A percentile compares a stretch with the other conserved stretches of the same genome.
Conservation (phyloP, 202 grass and related monocot genomes). For the Saccharum hybrid region DNA sequence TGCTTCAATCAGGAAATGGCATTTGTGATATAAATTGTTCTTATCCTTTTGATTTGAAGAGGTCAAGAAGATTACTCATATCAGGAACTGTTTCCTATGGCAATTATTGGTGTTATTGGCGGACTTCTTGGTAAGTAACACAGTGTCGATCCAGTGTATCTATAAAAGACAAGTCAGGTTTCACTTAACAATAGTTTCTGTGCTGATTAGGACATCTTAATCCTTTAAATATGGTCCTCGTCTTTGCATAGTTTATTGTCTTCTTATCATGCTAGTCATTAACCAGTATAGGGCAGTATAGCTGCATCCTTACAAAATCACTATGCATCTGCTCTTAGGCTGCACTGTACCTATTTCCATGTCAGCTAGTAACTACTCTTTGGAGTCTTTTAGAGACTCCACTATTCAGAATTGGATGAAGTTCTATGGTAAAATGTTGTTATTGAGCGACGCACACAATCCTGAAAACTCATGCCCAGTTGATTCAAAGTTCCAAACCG, state of each 20-base stretch:
- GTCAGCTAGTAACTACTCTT: constrained; percentile 12
- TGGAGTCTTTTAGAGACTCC: neutral
- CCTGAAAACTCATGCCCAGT: constrained; percentile 17
- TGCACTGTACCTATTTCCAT: constrained; percentile 18
- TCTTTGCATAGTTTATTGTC: constrained; percentile 8
- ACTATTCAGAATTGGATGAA: constrained; percentile 31
- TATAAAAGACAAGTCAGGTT: constrained; percentile 20
- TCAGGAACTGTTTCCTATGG: constrained; percentile 94
- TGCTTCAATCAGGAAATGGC: constrained; percentile 20
- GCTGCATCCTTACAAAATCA: constrained; percentile 9
- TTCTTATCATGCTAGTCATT: neutral
- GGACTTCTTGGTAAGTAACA: constrained; percentile 83
- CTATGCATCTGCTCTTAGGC: neutral
- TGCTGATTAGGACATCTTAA: constrained; percentile 9
- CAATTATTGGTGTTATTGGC: constrained; percentile 97
- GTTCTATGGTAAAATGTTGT: constrained; percentile 27
- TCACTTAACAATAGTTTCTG: constrained; percentile 28
- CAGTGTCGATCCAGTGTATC: constrained; percentile 32
- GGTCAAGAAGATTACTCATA: constrained; percentile 99
- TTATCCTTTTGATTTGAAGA: constrained; percentile 43
- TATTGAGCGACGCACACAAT: constrained; percentile 8
- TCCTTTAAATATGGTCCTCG: neutral
- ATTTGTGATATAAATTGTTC: constrained; percentile 45
- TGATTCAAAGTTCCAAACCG: constrained; percentile 15
- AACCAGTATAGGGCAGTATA: neutral